Evolutionary conservation across 768 basidiomycete species (phyloP).

Genomic region (Suillus occidentalis): DNA sequence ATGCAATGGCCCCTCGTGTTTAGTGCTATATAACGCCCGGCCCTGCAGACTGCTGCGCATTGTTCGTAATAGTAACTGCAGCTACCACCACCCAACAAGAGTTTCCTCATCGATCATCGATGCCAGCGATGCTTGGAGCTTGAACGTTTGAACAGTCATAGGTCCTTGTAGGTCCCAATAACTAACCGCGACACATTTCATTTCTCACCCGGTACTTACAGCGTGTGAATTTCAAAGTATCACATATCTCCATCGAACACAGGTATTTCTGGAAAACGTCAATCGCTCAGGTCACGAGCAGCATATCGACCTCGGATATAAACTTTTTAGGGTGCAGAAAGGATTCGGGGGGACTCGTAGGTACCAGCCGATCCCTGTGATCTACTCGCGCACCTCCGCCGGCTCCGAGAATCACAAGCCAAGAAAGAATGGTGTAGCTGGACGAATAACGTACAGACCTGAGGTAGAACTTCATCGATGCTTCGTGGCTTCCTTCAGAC

Average conservation of each 20-base stretch:
- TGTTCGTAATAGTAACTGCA: background rate
- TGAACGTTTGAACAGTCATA: background rate
- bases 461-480: background rate
- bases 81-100: too few relatives aligned
- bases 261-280: background rate
- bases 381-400: background rate
- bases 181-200: background rate
- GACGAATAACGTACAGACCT: background rate
- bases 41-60: background rate
- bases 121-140: background rate
- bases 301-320: background rate
- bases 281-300: background rate
- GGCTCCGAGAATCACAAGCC: background rate
- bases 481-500: background rate
- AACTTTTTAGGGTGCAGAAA: background rate
- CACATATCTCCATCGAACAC: background rate
- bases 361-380: background rate
- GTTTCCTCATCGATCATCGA: background rate
- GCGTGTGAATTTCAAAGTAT: background rate
- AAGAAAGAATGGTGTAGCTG: background rate
- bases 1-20: background rate
- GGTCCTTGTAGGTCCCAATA: background rate
- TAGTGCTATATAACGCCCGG: background rate
- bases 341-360: background rate
- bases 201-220: background rate